Evolutionary conservation across 2,329 filamentous ascomycete species (phyloP), one percentile per base, ranked within the genome.

Genomic region (Botrytis paeoniae): DNA sequence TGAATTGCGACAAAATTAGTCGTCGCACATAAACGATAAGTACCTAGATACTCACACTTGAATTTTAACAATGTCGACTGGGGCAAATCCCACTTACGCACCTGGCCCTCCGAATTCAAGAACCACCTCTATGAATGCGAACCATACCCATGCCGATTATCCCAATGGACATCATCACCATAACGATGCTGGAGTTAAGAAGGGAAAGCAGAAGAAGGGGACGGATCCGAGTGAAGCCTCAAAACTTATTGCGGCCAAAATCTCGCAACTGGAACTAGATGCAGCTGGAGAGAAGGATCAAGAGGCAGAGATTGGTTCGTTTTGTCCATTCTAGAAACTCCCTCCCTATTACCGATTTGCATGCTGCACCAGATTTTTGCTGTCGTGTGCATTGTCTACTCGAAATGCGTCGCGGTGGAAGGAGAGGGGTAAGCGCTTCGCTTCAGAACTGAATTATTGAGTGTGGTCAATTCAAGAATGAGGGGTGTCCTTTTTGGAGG

Each of bases 191-290:
- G 83, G 87, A 63, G 83, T 88, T 73, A 96, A 94, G 85, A 96
- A 96, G 83, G 89, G 86, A 72, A 97, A 97, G 85, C 89, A 87
- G 78, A 97, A 97, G 85, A 97, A 97, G 84, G 86, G 88, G 65
- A 85, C 93, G 76, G 95, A 97, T 81, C 92, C 93, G 32, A 93
- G 89, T 79, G 96, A 98, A 83, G 94, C 95, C 64, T 94, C 94
- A 75, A 97, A 97, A 83, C 88, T 98, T 76, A 89, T 99, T 69
- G 92, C 95, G 75, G 94, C 95, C 75, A 94, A 97, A 81, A 98
- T 99, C 81, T 95, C 94, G 35, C 96, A 98, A 84, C 86, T 99
- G 74, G 96, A 99, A 83, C 92, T 94, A 75, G 95, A 98, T 86
- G 93, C 92, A 68, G 94, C 94, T 18, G 93, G 94, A 74, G 95